Evolutionary conservation across 2,329 filamentous ascomycete genomes (phyloP).

Genomic region (Calonectria leucothoes): DNA sequence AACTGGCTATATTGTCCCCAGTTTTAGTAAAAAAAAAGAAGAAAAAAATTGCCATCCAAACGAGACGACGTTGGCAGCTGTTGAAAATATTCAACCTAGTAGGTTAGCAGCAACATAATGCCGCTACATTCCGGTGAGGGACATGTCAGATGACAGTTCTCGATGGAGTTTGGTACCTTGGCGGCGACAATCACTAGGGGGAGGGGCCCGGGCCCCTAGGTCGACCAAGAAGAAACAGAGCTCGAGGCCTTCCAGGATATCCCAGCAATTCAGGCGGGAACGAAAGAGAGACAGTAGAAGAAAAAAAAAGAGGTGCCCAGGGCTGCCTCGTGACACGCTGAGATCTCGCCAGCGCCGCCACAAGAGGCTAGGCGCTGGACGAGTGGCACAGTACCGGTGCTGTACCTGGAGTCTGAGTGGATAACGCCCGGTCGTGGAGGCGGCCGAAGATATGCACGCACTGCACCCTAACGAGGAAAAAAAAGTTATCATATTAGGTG

Average conservation of each 20-base stretch:
- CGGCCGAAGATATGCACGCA: background rate
- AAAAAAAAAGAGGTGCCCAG: background rate
- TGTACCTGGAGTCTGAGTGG: constrained; percentile 3
- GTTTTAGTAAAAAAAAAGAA: background rate
- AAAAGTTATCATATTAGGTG: constrained; percentile 1
- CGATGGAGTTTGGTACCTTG: constrained; percentile 22
- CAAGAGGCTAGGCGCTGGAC: constrained; percentile 14
- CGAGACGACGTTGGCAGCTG: background rate
- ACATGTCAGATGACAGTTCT: constrained; percentile 21
- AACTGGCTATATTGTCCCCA: background rate
- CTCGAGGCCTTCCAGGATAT: constrained; percentile 10
- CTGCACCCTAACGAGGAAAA: background rate
- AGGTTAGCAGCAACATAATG: background rate
- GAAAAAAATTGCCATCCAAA: no score
- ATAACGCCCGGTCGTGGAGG: background rate
- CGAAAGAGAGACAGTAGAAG: no score
- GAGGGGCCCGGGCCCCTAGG: constrained; percentile 12
- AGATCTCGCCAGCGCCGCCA: constrained; percentile 10
- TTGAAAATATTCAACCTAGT: background rate
- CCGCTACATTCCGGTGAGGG: background rate
- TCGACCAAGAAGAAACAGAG: background rate
- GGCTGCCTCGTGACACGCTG: constrained; percentile 22
- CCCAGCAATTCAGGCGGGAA: background rate
- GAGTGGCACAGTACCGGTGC: background rate
- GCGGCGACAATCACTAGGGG: constrained; percentile 27